Percentiles rank a stretch among this genome's conserved stretches.
These are phyloP conservation scores for Pythium aristosporum DNA, from an alignment of 352 stramenopile species.

Conservation along the genomic window DNA sequence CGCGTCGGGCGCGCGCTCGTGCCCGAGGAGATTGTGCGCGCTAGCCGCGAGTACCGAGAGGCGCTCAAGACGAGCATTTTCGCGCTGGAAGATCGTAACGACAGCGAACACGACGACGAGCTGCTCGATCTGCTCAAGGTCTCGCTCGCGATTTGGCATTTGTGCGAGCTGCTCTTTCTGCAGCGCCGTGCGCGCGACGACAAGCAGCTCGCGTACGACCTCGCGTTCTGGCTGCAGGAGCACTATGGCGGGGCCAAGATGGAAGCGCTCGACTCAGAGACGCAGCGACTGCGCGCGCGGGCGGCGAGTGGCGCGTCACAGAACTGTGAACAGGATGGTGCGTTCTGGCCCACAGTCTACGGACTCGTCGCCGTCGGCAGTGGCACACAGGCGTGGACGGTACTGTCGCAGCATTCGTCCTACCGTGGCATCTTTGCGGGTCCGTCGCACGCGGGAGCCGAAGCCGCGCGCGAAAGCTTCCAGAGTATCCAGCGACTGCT, in stretches of 20 bases:
- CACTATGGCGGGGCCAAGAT: constrained; percentile 60
- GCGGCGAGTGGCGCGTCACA: constrained; percentile 14
- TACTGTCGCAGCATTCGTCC: constrained; percentile 58
- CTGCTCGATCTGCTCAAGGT: constrained; percentile 59
- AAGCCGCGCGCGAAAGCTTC: constrained; percentile 49
- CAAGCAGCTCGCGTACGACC: constrained; percentile 60
- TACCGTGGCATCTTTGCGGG: constrained; percentile 52
- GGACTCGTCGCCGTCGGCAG: constrained; percentile 49
- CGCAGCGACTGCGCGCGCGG: constrained; percentile 35
- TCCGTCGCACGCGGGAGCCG: constrained; percentile 33
- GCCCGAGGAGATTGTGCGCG: constrained; percentile 38
- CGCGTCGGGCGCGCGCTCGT: constrained; percentile 24
- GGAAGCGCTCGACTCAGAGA: constrained; percentile 52
- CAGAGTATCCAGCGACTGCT: constrained; percentile 63
- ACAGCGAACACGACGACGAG: constrained; percentile 19
- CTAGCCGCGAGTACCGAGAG: constrained; percentile 71
- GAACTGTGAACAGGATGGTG: constrained; percentile 40
- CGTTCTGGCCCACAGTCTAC: constrained; percentile 71
- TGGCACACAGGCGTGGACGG: constrained; percentile 50
- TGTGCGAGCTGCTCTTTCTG: constrained; percentile 77
- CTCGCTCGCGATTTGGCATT: constrained; percentile 73
- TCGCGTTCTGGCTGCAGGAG: constrained; percentile 73
- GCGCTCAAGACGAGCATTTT: constrained; percentile 69
- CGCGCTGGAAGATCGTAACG: constrained; percentile 50
- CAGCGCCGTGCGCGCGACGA: constrained; percentile 55